These are phyloP conservation scores for Scedosporium aurantiacum DNA, from an alignment of 2,329 filamentous ascomycete genomes.

Conservation along the genomic window DNA sequence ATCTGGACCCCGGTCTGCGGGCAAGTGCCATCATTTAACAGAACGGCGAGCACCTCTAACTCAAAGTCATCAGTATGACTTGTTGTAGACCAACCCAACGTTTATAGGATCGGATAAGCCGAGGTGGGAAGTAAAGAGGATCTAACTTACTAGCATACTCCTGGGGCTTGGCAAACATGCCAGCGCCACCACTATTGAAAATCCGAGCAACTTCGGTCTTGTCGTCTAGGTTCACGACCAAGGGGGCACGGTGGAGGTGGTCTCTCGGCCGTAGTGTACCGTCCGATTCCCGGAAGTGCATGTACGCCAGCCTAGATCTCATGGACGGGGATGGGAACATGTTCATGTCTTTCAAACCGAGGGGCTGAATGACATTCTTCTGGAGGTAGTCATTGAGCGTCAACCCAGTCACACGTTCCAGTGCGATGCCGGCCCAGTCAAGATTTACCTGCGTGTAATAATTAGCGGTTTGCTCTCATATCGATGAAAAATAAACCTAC, in stretches of 20 bases:
- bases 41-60: conserved; percentile 41
- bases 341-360: conserved; percentile 36
- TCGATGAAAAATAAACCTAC: conserved; percentile 22
- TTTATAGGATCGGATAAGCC: neutral
- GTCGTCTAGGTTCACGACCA: conserved; percentile 27
- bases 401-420: conserved; percentile 33
- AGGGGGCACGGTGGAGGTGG: conserved; percentile 36
- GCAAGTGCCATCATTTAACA: conserved; percentile 54
- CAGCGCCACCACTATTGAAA: conserved; percentile 51
- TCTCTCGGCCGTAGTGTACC: conserved; percentile 31
- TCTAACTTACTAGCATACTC: conserved; percentile 45
- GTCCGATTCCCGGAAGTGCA: conserved; percentile 40
- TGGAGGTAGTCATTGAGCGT: conserved; percentile 38
- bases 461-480: neutral
- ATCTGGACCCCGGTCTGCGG: conserved; percentile 44
- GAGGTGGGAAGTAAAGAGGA: neutral
- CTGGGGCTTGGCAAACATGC: conserved; percentile 45
- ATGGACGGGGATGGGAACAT: conserved; percentile 47
- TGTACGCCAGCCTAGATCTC: conserved; percentile 41
- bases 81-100: neutral
- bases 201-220: conserved; percentile 29
- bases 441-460: conserved; percentile 28
- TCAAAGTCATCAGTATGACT: neutral
- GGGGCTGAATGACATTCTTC: conserved; percentile 33
- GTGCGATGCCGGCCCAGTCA: conserved; percentile 41